phyloP scores from a whole-genome alignment of 805 yeast genomes.

The Metschnikowia proteae region DNA sequence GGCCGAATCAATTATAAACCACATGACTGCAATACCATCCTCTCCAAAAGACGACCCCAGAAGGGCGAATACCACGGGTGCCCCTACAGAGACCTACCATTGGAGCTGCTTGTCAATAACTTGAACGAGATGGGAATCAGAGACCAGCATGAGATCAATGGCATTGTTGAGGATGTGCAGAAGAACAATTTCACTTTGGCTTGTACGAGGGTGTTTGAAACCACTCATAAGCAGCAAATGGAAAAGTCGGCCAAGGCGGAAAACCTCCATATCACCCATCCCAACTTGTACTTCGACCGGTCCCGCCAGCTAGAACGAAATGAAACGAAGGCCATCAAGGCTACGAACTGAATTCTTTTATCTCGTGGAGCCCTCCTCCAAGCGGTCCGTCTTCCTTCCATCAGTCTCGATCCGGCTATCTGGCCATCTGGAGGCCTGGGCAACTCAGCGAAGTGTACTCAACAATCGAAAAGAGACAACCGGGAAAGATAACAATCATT shows the following conservation, averaged over 20 bases:
- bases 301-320: conserved; percentile 52
- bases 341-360: too few species aligned
- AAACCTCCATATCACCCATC: conserved; percentile 71
- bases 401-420: too few species aligned
- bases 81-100: conserved; percentile 74
- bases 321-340: conserved; percentile 11
- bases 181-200: conserved; percentile 77
- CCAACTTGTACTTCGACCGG: conserved; percentile 83
- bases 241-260: conserved; percentile 40
- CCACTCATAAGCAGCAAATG: conserved; percentile 50
- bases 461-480: too few species aligned
- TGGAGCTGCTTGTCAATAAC: conserved; percentile 57
- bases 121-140: conserved; percentile 62
- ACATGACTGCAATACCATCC: conserved; percentile 75
- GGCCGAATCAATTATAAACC: conserved; percentile 81
- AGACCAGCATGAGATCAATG: conserved; percentile 53
- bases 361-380: too few species aligned
- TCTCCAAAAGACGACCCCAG: conserved; percentile 66
- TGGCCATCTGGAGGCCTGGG: too few species aligned
- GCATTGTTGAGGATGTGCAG: conserved; percentile 63
- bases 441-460: too few species aligned
- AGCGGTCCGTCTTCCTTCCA: not conserved
- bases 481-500: too few species aligned
- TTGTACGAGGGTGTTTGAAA: conserved; percentile 84
- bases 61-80: conserved; percentile 83